Evolutionary conservation across 1,139 yeast species (phyloP), one percentile per base, ranked within the genome.

Genomic region (Geotrichum bryndzae): DNA sequence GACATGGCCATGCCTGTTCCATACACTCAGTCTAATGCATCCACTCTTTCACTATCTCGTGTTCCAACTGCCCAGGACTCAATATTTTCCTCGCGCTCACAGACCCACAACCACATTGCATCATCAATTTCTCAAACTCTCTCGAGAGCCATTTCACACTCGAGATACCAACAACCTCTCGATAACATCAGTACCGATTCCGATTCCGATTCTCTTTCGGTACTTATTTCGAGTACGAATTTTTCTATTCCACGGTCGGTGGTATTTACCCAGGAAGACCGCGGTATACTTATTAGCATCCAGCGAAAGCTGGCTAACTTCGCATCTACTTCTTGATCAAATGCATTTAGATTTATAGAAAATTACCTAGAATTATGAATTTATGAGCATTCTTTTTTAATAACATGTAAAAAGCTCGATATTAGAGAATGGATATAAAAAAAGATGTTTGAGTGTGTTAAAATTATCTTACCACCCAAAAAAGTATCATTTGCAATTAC

Each of bases 251-350:
- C 48, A 3, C 48, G 48, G 3, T 41, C 23, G 18, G 18, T 41
- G 13, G 23, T 41, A n/a, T 41, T 41, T 15, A 41, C 48, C 13
- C 48, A 41, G 18, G 59, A 58, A 23, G 63, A 61, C 22, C 55
- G 51, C 13, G 63, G 57, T 25, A 58, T 58, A 27, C 57, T 61
- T 4, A 23, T 58, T 13, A 51, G 59, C 45, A 58, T 61, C 13
- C 63, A 61, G 46, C 52, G 56, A 1, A 61, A 61, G 53, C 53
- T 60, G 23, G 54, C 48, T n/a, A 41, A n/a, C 48, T 7, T 41
- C 18, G 22, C 48, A 41, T 41, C 18, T 38, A 4, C 45, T 38
- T 38, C 48, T n/a, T 7, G 5, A n/a, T n/a, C 22, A 41, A 7
- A 41, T 41, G 8, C 48, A 41, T 41, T 41, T 41, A 41, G 48